A percentile compares a stretch with the other conserved stretches of the same genome.
Conservation (phyloP, 164 flowering plant genomes). For the Liriodendron chinense region DNA sequence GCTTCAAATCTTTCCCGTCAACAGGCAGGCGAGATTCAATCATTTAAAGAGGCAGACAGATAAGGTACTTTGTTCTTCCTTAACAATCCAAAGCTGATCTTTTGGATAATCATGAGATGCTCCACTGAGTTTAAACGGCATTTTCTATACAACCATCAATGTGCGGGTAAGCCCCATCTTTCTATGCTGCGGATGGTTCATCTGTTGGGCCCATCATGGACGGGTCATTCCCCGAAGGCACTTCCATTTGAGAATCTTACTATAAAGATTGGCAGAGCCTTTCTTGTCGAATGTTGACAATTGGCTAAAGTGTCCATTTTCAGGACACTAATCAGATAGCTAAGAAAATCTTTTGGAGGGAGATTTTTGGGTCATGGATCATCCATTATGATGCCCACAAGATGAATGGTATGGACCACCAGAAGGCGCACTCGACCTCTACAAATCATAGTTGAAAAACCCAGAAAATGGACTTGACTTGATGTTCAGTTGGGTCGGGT, state of each 20-base stretch:
- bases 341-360: background rate
- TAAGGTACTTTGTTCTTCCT: slow-evolving; percentile 42
- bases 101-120: background rate
- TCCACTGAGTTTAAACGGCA: background rate
- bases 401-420: background rate
- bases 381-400: background rate
- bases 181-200: background rate
- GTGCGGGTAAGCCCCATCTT: background rate
- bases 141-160: too few relatives aligned
- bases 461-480: too few relatives aligned
- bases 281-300: background rate
- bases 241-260: background rate
- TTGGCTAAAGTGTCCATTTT: background rate
- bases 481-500: too few relatives aligned
- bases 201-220: background rate
- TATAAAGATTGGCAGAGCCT: background rate
- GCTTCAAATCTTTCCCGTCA: slow-evolving; percentile 82
- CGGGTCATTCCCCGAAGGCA: background rate
- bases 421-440: too few relatives aligned
- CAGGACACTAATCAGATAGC: background rate
- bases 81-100: background rate
- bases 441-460: too few relatives aligned
- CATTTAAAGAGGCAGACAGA: slow-evolving; percentile 62
- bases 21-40: slow-evolving; percentile 63
- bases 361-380: background rate